Evolutionary conservation across 208 protist species (phyloP).

Genomic region (Acanthamoeba quina): DNA sequence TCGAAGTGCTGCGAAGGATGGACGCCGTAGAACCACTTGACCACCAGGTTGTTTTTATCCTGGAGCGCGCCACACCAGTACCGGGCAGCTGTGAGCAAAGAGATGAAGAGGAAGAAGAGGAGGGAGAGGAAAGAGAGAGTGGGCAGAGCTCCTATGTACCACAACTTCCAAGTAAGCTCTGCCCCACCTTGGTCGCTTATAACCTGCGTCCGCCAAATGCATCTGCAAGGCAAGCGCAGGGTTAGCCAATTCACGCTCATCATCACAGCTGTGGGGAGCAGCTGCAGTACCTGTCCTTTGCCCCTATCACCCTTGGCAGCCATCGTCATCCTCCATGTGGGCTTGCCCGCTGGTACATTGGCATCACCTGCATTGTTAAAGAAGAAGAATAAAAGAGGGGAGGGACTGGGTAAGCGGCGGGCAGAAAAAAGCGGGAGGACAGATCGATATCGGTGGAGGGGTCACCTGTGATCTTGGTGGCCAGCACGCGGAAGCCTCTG

Average conservation of each 20-base stretch:
- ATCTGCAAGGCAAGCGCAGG: neutral
- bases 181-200: constrained; percentile 6
- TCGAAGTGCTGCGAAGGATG: constrained; percentile 40
- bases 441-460: too few relatives aligned
- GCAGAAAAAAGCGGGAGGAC: neutral
- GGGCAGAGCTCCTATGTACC: neutral
- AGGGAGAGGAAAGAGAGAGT: neutral
- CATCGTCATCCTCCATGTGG: constrained; percentile 6
- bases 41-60: constrained; percentile 31
- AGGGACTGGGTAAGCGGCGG: neutral
- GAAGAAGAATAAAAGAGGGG: neutral
- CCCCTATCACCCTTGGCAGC: neutral
- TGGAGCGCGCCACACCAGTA: neutral
- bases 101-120: neutral
- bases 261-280: neutral
- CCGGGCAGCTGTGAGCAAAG: neutral
- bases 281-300: constrained; percentile 30
- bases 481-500: constrained; percentile 13
- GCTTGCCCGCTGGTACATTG: constrained; percentile 40
- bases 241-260: neutral
- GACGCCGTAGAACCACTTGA: constrained; percentile 44
- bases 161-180: constrained; percentile 11
- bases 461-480: constrained; percentile 46
- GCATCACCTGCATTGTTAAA: constrained; percentile 9
- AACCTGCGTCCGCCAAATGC: constrained; percentile 51